Evolutionary conservation across 2,329 filamentous ascomycete genomes (phyloP).

Genomic region (Colletotrichum orchidophilum): DNA sequence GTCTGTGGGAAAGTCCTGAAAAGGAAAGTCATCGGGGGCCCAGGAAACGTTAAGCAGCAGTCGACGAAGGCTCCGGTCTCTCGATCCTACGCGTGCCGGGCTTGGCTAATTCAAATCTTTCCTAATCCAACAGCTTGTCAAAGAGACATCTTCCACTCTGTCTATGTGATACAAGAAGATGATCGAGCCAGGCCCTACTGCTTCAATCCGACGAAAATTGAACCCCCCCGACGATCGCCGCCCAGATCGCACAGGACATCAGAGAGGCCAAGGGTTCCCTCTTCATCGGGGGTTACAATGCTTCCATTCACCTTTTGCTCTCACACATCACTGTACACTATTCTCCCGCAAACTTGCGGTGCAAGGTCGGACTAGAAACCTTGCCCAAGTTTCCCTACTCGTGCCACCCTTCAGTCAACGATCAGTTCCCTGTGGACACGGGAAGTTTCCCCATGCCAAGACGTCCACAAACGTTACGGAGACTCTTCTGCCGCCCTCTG

Average conservation of each 20-base stretch:
- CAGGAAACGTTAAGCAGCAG: not conserved
- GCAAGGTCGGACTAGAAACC: not conserved
- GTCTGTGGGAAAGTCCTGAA: not conserved
- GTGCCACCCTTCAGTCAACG: not conserved
- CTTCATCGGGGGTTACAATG: not conserved
- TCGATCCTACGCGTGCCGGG: not conserved
- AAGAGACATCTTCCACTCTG: slow-evolving; percentile 11
- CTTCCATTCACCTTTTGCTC: not conserved
- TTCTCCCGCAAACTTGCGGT: not conserved
- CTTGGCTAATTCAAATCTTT: not conserved
- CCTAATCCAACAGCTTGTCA: too few species aligned
- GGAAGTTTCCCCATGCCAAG: not conserved
- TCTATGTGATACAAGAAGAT: not conserved
- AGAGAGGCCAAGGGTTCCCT: not conserved
- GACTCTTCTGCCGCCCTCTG: not conserved
- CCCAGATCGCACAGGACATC: slow-evolving; percentile 29
- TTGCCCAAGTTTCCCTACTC: not conserved
- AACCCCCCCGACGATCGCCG: slow-evolving; percentile 18
- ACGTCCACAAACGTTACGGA: not conserved
- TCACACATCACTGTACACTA: too few species aligned
- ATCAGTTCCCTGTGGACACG: not conserved
- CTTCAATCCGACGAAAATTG: slow-evolving; percentile 10
- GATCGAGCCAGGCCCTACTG: slow-evolving; percentile 9
- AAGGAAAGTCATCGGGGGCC: not conserved
- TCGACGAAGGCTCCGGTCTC: not conserved